Percentiles rank a stretch among this genome's conserved stretches.
These are phyloP conservation scores for Lonicera japonica DNA, from an alignment of 129 eudicot genomes.

Conservation along the genomic window DNA sequence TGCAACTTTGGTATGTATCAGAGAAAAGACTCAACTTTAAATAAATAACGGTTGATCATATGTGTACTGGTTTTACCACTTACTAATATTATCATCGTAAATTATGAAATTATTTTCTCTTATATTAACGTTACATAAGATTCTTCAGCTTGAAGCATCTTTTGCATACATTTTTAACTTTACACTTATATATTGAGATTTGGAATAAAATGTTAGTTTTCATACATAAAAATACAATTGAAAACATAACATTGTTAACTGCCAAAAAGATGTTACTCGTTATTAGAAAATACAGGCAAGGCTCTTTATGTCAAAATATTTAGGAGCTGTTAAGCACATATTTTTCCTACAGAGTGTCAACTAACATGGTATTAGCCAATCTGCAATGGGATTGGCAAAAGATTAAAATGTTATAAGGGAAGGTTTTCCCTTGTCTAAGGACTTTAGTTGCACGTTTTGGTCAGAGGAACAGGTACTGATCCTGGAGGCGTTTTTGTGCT, in stretches of 20 bases:
- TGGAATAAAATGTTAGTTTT: background rate
- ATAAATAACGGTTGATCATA: background rate
- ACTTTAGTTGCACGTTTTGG: background rate
- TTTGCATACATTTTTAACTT: background rate
- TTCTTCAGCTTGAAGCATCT: background rate
- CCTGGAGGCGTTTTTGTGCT: background rate
- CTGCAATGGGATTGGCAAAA: background rate
- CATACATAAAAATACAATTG: too few relatives aligned
- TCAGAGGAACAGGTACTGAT: background rate
- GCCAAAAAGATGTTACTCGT: too few relatives aligned
- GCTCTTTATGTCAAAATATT: constrained; percentile 1
- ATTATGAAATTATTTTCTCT: background rate
- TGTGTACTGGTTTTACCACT: constrained; percentile 1
- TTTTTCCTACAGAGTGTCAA: background rate
- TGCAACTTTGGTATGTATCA: constrained; percentile 55
- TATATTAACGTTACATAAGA: background rate
- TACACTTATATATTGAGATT: background rate
- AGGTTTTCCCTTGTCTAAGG: background rate
- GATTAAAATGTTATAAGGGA: background rate
- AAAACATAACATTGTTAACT: too few relatives aligned
- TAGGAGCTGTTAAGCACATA: background rate
- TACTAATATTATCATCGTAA: background rate
- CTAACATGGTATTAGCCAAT: background rate
- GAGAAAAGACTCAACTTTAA: constrained; percentile 1
- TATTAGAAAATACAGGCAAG: background rate